A percentile compares a stretch with the other conserved stretches of the same genome.
Conservation (phyloP, 2,329 filamentous ascomycete species). For the Aspergillus fumigatus region DNA sequence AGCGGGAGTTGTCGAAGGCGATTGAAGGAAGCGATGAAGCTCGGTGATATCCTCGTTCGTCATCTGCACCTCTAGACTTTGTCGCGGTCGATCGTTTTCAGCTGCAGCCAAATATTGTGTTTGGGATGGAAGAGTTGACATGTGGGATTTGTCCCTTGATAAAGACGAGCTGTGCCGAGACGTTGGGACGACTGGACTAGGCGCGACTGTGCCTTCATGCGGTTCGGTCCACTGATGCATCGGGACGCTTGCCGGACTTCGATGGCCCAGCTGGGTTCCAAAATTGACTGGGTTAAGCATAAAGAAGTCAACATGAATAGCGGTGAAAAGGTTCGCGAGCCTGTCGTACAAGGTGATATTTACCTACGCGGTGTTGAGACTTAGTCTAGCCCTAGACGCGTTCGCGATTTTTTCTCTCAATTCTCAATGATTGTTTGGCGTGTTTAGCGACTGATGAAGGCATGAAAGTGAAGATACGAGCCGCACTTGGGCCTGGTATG, state of each 20-base stretch:
- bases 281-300: slow-evolving; percentile 8
- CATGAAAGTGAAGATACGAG: background rate
- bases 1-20: slow-evolving; percentile 16
- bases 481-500: background rate
- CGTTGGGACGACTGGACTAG: slow-evolving; percentile 32
- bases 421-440: background rate
- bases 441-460: background rate
- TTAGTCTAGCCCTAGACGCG: background rate
- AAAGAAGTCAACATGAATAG: slow-evolving; percentile 9
- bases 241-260: slow-evolving; percentile 13
- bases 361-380: background rate
- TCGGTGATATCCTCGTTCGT: slow-evolving; percentile 32
- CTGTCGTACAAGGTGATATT: background rate
- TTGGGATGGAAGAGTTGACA: slow-evolving; percentile 17
- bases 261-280: slow-evolving; percentile 17
- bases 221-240: slow-evolving; percentile 27
- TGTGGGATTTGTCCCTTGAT: slow-evolving; percentile 20
- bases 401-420: background rate
- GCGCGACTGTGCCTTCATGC: slow-evolving; percentile 27
- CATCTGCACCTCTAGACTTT: slow-evolving; percentile 11
- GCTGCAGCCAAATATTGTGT: background rate
- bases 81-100: slow-evolving; percentile 11
- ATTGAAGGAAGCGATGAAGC: slow-evolving; percentile 34
- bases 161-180: slow-evolving; percentile 25
- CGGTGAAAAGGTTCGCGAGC: background rate